These are phyloP conservation scores for Chlamydomonas sphaeroides DNA, from an alignment of 139 green algal species.

Conservation along the genomic window DNA sequence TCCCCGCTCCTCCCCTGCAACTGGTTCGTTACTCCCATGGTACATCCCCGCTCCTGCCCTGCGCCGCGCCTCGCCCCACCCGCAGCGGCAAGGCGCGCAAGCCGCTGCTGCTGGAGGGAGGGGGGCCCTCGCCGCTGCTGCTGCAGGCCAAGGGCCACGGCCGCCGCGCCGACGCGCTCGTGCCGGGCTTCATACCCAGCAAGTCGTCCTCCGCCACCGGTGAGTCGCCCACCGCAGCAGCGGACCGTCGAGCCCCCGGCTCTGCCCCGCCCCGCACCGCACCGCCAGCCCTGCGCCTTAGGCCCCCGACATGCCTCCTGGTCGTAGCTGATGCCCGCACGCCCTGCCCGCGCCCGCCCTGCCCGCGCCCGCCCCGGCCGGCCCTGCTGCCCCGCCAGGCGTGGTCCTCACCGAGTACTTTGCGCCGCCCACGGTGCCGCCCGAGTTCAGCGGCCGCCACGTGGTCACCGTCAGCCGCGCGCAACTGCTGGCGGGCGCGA, in stretches of 20 bases:
- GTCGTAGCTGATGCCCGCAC: too few relatives aligned
- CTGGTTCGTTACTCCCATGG: too few relatives aligned
- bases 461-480: slow-evolving; percentile 10
- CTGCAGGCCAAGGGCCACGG: slow-evolving; percentile 42
- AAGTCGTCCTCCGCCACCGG: too few relatives aligned
- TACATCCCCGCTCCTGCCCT: not conserved
- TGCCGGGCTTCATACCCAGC: slow-evolving; percentile 52
- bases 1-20: too few relatives aligned
- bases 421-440: slow-evolving; percentile 47
- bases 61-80: not conserved
- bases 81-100: not conserved
- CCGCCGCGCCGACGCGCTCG: slow-evolving; percentile 45
- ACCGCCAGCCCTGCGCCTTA: too few relatives aligned
- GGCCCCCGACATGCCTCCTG: too few relatives aligned
- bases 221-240: too few relatives aligned
- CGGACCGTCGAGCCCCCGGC: too few relatives aligned
- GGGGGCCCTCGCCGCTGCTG: slow-evolving; percentile 10
- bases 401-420: slow-evolving; percentile 34
- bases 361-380: too few relatives aligned
- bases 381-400: not conserved
- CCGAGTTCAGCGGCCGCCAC: slow-evolving; percentile 48
- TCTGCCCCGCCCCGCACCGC: too few relatives aligned
- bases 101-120: slow-evolving; percentile 35
- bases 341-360: too few relatives aligned
- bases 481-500: not conserved